These are phyloP conservation scores for Aspergillus eucalypticola DNA, from an alignment of 2,329 filamentous ascomycete genomes.

Conservation along the genomic window DNA sequence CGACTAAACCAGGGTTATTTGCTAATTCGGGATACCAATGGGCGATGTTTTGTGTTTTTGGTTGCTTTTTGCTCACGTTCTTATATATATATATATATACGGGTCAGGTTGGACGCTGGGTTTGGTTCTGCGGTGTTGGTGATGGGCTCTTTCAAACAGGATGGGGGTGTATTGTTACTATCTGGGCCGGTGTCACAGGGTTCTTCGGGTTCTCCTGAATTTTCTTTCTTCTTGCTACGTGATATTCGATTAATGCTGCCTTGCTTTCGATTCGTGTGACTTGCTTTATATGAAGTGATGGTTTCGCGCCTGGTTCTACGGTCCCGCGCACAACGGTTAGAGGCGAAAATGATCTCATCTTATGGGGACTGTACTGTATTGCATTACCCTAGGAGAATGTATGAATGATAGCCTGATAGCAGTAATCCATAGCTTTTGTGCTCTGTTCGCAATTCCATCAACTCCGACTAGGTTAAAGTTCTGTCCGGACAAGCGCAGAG, in stretches of 20 bases:
- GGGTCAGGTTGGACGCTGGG: conserved; percentile 15
- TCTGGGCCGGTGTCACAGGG: conserved; percentile 29
- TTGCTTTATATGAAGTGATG: neutral
- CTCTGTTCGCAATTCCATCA: neutral
- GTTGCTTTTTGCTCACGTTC: neutral
- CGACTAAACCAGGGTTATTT: conserved; percentile 22
- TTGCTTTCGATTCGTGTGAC: neutral
- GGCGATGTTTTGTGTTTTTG: conserved; percentile 1
- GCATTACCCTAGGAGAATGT: neutral
- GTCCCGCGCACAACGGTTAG: neutral
- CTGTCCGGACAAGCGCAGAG: neutral
- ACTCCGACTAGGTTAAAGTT: neutral
- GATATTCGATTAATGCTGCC: neutral
- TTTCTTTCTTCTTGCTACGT: conserved; percentile 5
- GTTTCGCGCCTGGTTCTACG: neutral
- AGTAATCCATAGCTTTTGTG: too few species aligned
- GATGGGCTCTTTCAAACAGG: conserved; percentile 15
- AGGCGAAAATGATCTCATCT: neutral
- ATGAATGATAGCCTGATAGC: neutral
- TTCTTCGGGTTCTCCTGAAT: conserved; percentile 12
- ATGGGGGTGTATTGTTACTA: conserved; percentile 30
- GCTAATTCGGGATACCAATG: conserved; percentile 3
- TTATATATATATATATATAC: conserved; percentile 5
- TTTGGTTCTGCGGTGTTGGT: conserved; percentile 32
- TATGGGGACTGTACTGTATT: neutral